Conservation (phyloP, 768 basidiomycete species). For the Calocybe cyanea region DNA sequence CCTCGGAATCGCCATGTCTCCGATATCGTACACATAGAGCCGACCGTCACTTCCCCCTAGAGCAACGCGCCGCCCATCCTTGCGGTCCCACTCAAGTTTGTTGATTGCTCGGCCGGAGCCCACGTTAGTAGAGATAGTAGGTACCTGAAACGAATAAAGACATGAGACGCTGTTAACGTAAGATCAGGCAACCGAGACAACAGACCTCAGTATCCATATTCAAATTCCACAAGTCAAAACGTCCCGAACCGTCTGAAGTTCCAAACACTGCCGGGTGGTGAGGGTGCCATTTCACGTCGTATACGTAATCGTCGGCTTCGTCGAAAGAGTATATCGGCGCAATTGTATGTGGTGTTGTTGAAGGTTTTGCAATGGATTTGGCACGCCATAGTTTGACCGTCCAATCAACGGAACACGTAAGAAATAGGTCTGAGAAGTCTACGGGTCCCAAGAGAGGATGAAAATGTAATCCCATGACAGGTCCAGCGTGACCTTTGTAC, state of each 20-base stretch:
- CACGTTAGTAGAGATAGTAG: conserved; percentile 81
- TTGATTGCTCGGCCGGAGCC: conserved; percentile 84
- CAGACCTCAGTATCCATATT: conserved; percentile 94
- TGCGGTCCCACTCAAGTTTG: conserved; percentile 92
- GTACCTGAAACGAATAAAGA: conserved; percentile 55
- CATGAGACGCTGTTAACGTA: no score
- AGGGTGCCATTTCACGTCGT: conserved; percentile 98
- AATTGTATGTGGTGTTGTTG: conserved; percentile 55
- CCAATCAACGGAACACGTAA: conserved; percentile 95
- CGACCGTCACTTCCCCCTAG: conserved; percentile 91
- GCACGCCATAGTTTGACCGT: conserved; percentile 96
- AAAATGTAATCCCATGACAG: conserved; percentile 92
- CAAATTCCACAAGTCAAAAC: conserved; percentile 97
- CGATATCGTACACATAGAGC: conserved; percentile 92
- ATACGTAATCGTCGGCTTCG: conserved; percentile 97
- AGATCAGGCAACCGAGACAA: conserved; percentile 11
- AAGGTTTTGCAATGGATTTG: conserved; percentile 71
- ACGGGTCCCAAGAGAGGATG: conserved; percentile 89
- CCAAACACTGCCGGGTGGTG: conserved; percentile 93
- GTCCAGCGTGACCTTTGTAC: conserved; percentile 90
- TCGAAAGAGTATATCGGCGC: conserved; percentile 90
- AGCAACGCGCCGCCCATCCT: conserved; percentile 87
- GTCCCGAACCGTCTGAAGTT: conserved; percentile 90
- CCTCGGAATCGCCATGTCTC: conserved; percentile 82
- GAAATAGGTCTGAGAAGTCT: conserved; percentile 93